phyloP scores from a whole-genome alignment of 1,139 yeast genomes.

The Lodderomyces oxycetoniae region DNA sequence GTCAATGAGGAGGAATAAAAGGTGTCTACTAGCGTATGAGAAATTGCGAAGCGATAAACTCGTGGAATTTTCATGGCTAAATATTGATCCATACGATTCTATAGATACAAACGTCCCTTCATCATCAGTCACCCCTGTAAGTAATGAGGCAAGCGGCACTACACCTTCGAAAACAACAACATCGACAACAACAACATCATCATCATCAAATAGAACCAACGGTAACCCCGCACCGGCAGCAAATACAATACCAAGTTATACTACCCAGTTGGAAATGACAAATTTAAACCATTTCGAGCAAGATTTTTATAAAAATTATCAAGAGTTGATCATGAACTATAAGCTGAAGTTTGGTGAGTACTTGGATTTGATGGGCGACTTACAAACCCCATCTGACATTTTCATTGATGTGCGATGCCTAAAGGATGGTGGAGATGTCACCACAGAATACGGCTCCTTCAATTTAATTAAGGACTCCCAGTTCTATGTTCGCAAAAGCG shows the following conservation, averaged over 20 bases:
- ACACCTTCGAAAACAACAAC: not conserved
- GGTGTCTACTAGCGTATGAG: conserved; percentile 85
- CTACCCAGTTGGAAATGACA: conserved; percentile 34
- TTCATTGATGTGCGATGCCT: conserved; percentile 91
- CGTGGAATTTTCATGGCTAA: conserved; percentile 68
- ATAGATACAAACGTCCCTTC: not conserved
- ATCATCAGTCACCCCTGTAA: not conserved
- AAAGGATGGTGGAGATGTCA: conserved; percentile 94
- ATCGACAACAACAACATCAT: not conserved
- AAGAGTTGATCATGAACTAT: conserved; percentile 66
- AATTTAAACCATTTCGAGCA: conserved; percentile 75
- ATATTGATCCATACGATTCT: conserved; percentile 33
- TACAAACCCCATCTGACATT: conserved; percentile 86
- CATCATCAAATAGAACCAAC: conserved; percentile 1
- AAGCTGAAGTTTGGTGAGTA: conserved; percentile 72
- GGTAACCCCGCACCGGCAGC: not conserved
- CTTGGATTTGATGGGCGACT: conserved; percentile 80
- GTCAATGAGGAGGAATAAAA: conserved; percentile 79
- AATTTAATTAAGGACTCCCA: conserved; percentile 93
- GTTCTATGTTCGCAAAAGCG: conserved; percentile 88
- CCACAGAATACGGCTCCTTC: conserved; percentile 95
- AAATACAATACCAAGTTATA: conserved; percentile 17
- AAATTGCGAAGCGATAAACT: conserved; percentile 63
- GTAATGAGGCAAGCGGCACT: not conserved
- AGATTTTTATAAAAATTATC: conserved; percentile 69